Percentiles rank a stretch among this genome's conserved stretches.
phyloP scores from a whole-genome alignment of 208 protist genomes.

The Trypanosoma conorhini region DNA sequence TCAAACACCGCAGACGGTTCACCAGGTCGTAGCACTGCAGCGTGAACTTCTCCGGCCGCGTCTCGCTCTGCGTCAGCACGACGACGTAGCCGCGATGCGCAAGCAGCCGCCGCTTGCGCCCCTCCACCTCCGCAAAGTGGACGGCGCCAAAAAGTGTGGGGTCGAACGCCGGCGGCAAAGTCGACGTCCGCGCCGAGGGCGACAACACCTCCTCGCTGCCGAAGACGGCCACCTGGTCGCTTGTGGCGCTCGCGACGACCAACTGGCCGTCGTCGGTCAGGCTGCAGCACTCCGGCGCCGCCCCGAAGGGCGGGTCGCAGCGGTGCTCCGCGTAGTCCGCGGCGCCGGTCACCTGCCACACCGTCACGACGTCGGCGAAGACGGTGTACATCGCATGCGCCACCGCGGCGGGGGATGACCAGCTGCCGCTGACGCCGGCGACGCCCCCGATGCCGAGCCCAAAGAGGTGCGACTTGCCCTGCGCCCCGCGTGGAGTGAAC shows the following conservation, averaged over 20 bases:
- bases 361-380: slow-evolving; percentile 56
- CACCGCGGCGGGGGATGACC: neutral
- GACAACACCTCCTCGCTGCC: slow-evolving; percentile 14
- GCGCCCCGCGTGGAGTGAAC: slow-evolving; percentile 10
- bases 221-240: slow-evolving; percentile 30
- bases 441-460: slow-evolving; percentile 6
- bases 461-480: slow-evolving; percentile 14
- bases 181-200: slow-evolving; percentile 1
- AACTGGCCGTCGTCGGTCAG: slow-evolving; percentile 45
- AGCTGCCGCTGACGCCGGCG: slow-evolving; percentile 4
- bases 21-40: slow-evolving; percentile 88
- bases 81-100: slow-evolving; percentile 89
- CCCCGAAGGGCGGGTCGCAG: slow-evolving; percentile 36
- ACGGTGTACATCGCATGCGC: slow-evolving; percentile 55
- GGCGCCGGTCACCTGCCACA: slow-evolving; percentile 38
- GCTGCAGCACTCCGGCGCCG: slow-evolving; percentile 28
- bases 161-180: slow-evolving; percentile 62
- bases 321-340: slow-evolving; percentile 43
- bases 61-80: slow-evolving; percentile 66
- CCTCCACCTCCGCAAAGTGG: slow-evolving; percentile 68
- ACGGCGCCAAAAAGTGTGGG: slow-evolving; percentile 57
- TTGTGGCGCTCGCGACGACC: slow-evolving; percentile 31
- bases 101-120: slow-evolving; percentile 58
- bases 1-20: slow-evolving; percentile 91
- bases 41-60: slow-evolving; percentile 45